Evolutionary conservation across 345 rosid species (phyloP).

Genomic region (Geranium rotundifolium): DNA sequence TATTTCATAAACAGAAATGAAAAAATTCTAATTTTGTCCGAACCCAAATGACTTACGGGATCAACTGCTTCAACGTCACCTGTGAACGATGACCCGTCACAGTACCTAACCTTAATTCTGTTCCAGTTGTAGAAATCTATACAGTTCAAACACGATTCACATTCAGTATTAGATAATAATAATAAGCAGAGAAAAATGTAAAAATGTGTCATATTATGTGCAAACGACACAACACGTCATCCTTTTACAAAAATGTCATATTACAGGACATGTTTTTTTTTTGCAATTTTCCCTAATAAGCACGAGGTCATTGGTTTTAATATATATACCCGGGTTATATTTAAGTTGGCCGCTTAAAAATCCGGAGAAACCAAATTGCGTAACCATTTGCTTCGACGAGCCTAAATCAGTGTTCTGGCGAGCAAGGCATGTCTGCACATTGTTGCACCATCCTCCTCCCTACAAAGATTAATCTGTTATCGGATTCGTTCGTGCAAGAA

Average conservation of each 20-base stretch:
- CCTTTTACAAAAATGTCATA: too few species aligned
- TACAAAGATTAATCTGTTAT: slow-evolving; percentile 7
- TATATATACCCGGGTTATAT: slow-evolving; percentile 33
- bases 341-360: slow-evolving; percentile 40
- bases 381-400: slow-evolving; percentile 56
- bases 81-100: slow-evolving; percentile 78
- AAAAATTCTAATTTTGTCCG: too few species aligned
- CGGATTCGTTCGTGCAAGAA: too few species aligned
- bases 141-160: neutral
- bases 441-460: slow-evolving; percentile 96
- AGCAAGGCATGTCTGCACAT: slow-evolving; percentile 39
- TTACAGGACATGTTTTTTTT: too few species aligned
- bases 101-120: slow-evolving; percentile 68
- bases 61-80: slow-evolving; percentile 63
- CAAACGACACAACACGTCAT: too few species aligned
- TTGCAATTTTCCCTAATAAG: too few species aligned
- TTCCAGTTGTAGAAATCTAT: slow-evolving; percentile 75
- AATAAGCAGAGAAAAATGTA: too few species aligned
- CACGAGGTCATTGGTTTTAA: too few species aligned
- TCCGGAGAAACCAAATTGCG: slow-evolving; percentile 54
- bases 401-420: slow-evolving; percentile 58
- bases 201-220: too few species aligned
- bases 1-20: too few species aligned
- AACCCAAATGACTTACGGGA: slow-evolving; percentile 35
- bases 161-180: slow-evolving; percentile 18